Base-by-base conservation (phyloP, 768 basidiomycete genomes). In the Phaeotremella fagi region DNA sequence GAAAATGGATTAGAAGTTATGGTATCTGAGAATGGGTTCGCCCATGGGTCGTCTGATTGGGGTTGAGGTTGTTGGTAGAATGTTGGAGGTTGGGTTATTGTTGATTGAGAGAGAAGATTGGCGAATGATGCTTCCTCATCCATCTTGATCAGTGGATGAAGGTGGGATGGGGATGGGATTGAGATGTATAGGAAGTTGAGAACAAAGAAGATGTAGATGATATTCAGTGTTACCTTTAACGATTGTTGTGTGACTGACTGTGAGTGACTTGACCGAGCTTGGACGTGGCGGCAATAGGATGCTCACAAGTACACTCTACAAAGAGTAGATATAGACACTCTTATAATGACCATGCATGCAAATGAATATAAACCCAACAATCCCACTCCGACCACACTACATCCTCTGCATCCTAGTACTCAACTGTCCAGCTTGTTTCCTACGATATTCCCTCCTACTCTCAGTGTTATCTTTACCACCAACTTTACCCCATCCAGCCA, bases 401-500 rank as follows among this genome's bases (percentile, higher is more conserved):
- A 70, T 69, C 61, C 74, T 59, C 69, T 73, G 71, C 62, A 77
- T 69, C 52, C 70, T 45, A 25, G 73, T 76, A 55, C 57, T 72
- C 60, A 72, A 37, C 58, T 46, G 57, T 2, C 62, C 71, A 15
- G 68, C 72, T 54, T 74, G 73, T 20, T 66, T 60, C 50, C 64
- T 78, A 66, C 90, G 77, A 71, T 90, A 95, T 67, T 90, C 85
- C 48, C 94, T 79, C 51, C 95, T 76, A 29, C 85, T 85, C 58
- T 83, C 83, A 1, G 91, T 95, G 55, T 79, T 79, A 68, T 98
- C 94, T 22, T 82, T 81, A 0, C 90, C 94, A 22, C 77, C 79
- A 1, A 87, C 79, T 57, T 83, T 81, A 2, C 87, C 88, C 94
- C 95, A 99, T 16, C 94, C 92, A 6, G 85, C 82, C 6, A 98